Base-by-base conservation (phyloP, 2,329 filamentous ascomycete genomes). In the Lojkania enalia region DNA sequence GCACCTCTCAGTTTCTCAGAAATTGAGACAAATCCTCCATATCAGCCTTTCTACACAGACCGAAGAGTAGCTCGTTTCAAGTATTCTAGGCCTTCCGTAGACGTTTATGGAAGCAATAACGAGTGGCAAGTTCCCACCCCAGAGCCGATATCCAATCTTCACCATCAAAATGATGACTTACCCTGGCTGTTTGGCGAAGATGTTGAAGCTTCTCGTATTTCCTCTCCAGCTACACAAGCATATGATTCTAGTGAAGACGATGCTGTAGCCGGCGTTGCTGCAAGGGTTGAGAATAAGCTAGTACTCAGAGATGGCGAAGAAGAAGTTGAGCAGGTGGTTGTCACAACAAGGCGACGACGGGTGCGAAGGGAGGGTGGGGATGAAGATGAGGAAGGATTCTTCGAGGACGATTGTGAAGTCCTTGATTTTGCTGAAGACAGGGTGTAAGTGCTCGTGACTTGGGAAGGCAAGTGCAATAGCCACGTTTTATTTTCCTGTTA, bases 41-140 rank as follows among this genome's bases (percentile, higher is more conserved):
- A 96, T 60, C 91, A 96, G 61, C 92, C 94, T 1, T 96, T 97
- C 74, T 92, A 97, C 66, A 94, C 91, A 0, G 91, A 97, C 62
- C 82, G 84, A 42, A 83, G 92, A 2, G 88, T 97, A 33, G 82
- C 79, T n/a, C 76, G 96, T 20, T 87, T 84, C 55, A 80, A 90
- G 31, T 88, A 86, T 62, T 66, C 69, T 2, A 78, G 37, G 71
- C 48, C 51, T 5, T 25, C 48, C 3, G 11, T 32, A 7, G 55
- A 61, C 4, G 33, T 52, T 5, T 55, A 62, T 3, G 50, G 51
- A 16, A 61, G 59, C 37, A 53, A 44, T 35, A 62, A 49, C 25
- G 64, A 67, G 40, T 54, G 58, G 37, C 56, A 58, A 5, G 25
- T 50, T 7, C 25, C 41, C 1, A 47, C 49, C 14, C 59, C 61